Evolutionary conservation across 805 yeast genomes (phyloP), one percentile per base, ranked within the genome.

Genomic region (Nakazawaea sp.): DNA sequence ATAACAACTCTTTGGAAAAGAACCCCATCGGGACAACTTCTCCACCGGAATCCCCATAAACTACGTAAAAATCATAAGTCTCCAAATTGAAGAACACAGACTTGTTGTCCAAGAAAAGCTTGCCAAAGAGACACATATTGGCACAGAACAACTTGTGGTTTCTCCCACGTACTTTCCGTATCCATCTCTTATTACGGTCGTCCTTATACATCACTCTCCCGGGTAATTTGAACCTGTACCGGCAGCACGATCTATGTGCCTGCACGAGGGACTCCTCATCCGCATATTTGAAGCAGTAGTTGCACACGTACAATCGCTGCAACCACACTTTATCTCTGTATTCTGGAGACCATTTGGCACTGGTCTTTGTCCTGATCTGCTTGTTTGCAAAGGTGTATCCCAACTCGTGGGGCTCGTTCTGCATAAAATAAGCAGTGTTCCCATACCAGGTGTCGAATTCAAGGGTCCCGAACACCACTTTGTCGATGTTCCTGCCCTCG

Each of bases 401-500:
- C 35, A 75, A 46, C 3, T 61, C 58, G 32, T 59, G 58, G 24
- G 68, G 69, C 41, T 66, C 69, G 11, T 56, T 58, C 32, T 66
- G 65, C 15, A 44, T 37, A 45, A 88, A 85, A 53, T 86, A 81
- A 1, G 87, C 94, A 3, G 85, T 73, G 48, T 83, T 82, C 0
- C 94, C 92, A 53, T 82, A 88, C 96, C 97, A 87, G 2, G 97
- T 81, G 38, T 76, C 70, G 43, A 89, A 76, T 41, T 70, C 71
- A 46, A 66, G 70, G 16, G 70, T 66, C 0, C 96, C 97, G 43
- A 85, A 73, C 24, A 67, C 70, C 7, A 90, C 84, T 18, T 70
- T 55, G 6, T 54, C 58, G 30, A 89, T 78, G 61, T 89, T 89
- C 11, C 84, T 66, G 38, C 61, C 55, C 30, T 74, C 69, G 25